Conservation (phyloP, 202 grass and related monocot genomes). For the Setaria viridis region DNA sequence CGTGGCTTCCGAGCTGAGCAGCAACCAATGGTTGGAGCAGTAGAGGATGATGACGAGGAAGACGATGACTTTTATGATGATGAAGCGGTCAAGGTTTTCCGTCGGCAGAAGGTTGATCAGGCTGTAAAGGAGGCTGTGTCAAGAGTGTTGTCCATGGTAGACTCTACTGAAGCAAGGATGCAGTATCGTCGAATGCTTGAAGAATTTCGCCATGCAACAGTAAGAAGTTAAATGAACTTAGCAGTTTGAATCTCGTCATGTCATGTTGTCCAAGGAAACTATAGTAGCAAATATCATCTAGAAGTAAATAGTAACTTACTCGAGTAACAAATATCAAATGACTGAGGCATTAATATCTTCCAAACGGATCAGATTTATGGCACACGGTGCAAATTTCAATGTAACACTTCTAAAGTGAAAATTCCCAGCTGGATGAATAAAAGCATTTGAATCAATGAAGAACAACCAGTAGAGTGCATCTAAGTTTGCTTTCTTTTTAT, state of each 20-base stretch:
- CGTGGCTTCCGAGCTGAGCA: constrained; percentile 81
- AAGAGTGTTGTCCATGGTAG: constrained; percentile 90
- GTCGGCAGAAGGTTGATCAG: constrained; percentile 88
- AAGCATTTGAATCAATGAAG: neutral
- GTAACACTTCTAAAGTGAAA: neutral
- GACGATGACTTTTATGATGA: constrained; percentile 70
- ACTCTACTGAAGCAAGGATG: constrained; percentile 82
- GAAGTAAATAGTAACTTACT: constrained; percentile 21
- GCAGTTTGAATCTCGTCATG: constrained; percentile 12
- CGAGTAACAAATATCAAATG: neutral
- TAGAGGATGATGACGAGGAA: constrained; percentile 54
- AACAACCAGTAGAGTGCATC: constrained; percentile 18
- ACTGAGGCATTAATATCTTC: neutral
- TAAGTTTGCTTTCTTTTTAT: neutral
- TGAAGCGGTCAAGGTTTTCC: constrained; percentile 79
- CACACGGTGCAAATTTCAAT: constrained; percentile 6
- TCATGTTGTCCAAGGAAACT: constrained; percentile 20
- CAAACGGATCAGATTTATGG: neutral
- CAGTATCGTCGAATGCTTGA: constrained; percentile 95
- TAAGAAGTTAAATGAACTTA: constrained; percentile 49
- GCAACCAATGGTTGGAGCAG: constrained; percentile 43
- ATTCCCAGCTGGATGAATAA: neutral
- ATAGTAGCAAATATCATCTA: neutral
- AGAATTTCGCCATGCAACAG: constrained; percentile 78
- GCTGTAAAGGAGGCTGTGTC: constrained; percentile 81